Percentiles rank a stretch among this genome's conserved stretches.
Conservation (phyloP, 2,329 filamentous ascomycete species). For the Fusarium nematophilum region DNA sequence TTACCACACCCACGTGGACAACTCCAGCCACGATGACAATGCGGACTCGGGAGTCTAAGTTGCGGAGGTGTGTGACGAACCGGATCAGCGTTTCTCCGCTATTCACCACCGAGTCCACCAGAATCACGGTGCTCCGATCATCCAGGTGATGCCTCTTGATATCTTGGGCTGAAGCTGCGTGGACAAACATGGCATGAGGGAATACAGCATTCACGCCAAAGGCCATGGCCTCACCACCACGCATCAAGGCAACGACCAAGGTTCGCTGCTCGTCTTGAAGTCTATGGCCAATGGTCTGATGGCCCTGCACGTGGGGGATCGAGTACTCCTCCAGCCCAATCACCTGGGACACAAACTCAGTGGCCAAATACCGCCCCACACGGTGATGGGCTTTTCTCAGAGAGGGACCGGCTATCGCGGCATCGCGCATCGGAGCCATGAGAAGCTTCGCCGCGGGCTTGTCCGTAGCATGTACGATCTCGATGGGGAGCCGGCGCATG, state of each 20-base stretch:
- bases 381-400: constrained; percentile 61
- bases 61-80: constrained; percentile 49
- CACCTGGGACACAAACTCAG: constrained; percentile 56
- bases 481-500: constrained; percentile 4
- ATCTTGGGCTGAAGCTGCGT: constrained; percentile 54
- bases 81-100: constrained; percentile 39
- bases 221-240: constrained; percentile 72
- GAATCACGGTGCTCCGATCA: constrained; percentile 54
- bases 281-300: constrained; percentile 56
- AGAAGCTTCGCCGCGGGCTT: constrained; percentile 61
- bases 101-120: constrained; percentile 73
- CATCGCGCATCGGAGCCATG: constrained; percentile 64
- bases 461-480: constrained; percentile 57
- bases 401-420: constrained; percentile 54
- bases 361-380: constrained; percentile 66
- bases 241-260: constrained; percentile 70
- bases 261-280: constrained; percentile 61
- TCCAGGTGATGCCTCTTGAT: constrained; percentile 56
- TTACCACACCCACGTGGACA: constrained; percentile 55
- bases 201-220: constrained; percentile 66
- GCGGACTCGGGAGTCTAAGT: constrained; percentile 50
- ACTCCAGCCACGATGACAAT: constrained; percentile 68
- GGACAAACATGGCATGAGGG: constrained; percentile 62
- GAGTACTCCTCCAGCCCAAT: constrained; percentile 61
- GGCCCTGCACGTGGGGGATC: constrained; percentile 65